Base-by-base conservation (phyloP, 1,284 basidiomycete genomes). In the Mycena sp. region DNA sequence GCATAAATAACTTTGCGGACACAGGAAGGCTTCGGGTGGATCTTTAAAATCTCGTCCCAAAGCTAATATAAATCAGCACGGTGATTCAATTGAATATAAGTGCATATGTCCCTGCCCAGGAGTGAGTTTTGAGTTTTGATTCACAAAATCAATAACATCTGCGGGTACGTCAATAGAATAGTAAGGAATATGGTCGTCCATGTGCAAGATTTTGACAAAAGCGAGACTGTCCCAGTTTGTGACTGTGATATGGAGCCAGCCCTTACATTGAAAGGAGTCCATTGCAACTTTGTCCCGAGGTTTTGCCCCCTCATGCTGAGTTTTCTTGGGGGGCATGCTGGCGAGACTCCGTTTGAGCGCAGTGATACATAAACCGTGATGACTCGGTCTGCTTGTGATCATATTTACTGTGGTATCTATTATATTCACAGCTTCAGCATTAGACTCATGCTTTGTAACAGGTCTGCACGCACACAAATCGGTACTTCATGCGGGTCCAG, bases 361-460 rank as follows among this genome's bases (percentile, higher is more conserved):
- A n/a, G n/a, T n/a, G n/a, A n/a, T n/a, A n/a, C n/a, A 38, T 57
- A 12, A 48, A 57, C 1, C 51, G 93, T 95, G 76, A 83, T 96
- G 71, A 91, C 94, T 38, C 80, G 92, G 87, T 84, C 74, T 88
- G 64, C 81, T 79, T 67, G 77, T 86, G 67, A 69, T 70, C 61
- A 88, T 93, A 67, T 84, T 97, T 67, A 89, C 87, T 69, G 70
- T 91, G 69, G 90, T 89, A 4, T 94, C 95, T 12, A 45, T n/a
- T 45, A 12, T 32, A 45, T 7, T 2, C 12, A 26, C 21, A 44
- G n/a, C n/a, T n/a, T n/a, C n/a, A 41, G 41, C 23, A 25, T 9
- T n/a, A 4, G 17, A 5, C 14, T 4, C 19, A 17, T n/a, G n/a
- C n/a, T n/a, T n/a, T n/a, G n/a, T n/a, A n/a, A n/a, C n/a, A n/a